These are phyloP conservation scores for Phytophthora tentaculata DNA, from an alignment of 352 stramenopile species.

Conservation along the genomic window DNA sequence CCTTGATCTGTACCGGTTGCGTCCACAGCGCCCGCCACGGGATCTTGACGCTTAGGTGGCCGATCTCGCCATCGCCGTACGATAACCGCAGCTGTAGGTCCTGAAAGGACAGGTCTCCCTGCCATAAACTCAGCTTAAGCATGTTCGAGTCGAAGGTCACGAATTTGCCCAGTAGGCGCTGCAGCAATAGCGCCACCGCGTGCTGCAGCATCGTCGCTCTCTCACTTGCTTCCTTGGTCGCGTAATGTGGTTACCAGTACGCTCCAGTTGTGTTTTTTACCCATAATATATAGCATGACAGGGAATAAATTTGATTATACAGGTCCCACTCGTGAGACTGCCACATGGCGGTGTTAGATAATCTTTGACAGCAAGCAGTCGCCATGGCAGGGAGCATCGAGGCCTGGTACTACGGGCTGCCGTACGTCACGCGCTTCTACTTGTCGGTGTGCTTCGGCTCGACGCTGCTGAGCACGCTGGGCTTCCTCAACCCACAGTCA, in stretches of 20 bases:
- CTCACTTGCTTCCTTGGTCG: slow-evolving; percentile 1
- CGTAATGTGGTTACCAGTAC: neutral
- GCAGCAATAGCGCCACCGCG: slow-evolving; percentile 82
- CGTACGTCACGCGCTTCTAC: slow-evolving; percentile 88
- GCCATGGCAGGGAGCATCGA: slow-evolving; percentile 80
- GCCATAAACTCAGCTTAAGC: slow-evolving; percentile 86
- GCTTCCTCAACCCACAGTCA: slow-evolving; percentile 80
- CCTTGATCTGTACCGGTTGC: slow-evolving; percentile 81
- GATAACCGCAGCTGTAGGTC: slow-evolving; percentile 81
- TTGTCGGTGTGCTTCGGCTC: slow-evolving; percentile 85
- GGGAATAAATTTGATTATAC: neutral
- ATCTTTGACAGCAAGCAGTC: slow-evolving; percentile 4
- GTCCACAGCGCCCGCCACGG: slow-evolving; percentile 87
- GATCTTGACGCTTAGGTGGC: slow-evolving; percentile 83
- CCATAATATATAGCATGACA: neutral
- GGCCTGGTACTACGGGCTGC: slow-evolving; percentile 85
- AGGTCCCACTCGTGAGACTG: neutral
- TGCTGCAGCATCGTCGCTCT: slow-evolving; percentile 76
- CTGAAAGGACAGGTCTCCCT: slow-evolving; percentile 85
- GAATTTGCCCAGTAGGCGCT: slow-evolving; percentile 89
- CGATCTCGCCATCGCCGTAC: slow-evolving; percentile 81
- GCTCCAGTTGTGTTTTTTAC: neutral
- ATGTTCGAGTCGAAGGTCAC: slow-evolving; percentile 88
- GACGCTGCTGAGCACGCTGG: slow-evolving; percentile 79
- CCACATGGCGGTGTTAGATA: slow-evolving; percentile 1